Percentiles rank a stretch among this genome's conserved stretches.
Evolutionary conservation across 139 green algal species (phyloP).

Genomic region (Chlorella sp.): DNA sequence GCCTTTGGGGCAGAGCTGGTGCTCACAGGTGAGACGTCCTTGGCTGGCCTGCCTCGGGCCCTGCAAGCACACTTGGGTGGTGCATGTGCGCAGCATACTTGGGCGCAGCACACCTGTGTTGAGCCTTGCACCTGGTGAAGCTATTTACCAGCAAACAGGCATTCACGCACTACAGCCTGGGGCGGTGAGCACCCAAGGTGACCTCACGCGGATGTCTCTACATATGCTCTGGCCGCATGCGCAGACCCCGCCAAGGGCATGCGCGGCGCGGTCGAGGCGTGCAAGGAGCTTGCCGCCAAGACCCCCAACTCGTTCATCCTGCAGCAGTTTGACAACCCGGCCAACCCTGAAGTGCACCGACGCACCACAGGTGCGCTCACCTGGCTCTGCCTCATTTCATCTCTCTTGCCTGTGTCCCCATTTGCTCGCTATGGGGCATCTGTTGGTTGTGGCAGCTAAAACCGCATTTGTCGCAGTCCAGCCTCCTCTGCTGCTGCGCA

Average conservation of each 20-base stretch:
- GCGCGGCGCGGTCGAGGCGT: constrained; percentile 81
- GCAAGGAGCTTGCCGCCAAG: constrained; percentile 68
- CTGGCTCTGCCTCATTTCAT: not conserved
- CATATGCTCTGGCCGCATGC: too few relatives aligned
- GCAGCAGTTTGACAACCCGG: constrained; percentile 93
- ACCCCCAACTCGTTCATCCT: constrained; percentile 70
- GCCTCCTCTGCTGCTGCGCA: not conserved
- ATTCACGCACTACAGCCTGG: too few relatives aligned
- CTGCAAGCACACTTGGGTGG: not conserved
- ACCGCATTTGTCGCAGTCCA: too few relatives aligned
- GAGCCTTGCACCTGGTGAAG: too few relatives aligned
- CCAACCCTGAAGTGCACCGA: constrained; percentile 74
- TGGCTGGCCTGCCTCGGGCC: not conserved
- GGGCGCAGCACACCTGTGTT: too few relatives aligned
- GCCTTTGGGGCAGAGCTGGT: constrained; percentile 84
- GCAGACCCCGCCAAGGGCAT: constrained; percentile 86
- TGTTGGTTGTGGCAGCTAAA: too few relatives aligned
- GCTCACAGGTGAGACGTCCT: constrained; percentile 47
- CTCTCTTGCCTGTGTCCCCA: not conserved
- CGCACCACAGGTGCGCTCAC: constrained; percentile 3
- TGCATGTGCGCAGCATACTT: too few relatives aligned
- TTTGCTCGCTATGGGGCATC: not conserved
- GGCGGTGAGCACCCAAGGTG: too few relatives aligned
- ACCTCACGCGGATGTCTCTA: too few relatives aligned
- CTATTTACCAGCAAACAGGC: too few relatives aligned